Percentiles rank a stretch among this genome's conserved stretches.
Evolutionary conservation across 176 grass and related monocot species (phyloP).

Genomic region (Eragrostis curvula): DNA sequence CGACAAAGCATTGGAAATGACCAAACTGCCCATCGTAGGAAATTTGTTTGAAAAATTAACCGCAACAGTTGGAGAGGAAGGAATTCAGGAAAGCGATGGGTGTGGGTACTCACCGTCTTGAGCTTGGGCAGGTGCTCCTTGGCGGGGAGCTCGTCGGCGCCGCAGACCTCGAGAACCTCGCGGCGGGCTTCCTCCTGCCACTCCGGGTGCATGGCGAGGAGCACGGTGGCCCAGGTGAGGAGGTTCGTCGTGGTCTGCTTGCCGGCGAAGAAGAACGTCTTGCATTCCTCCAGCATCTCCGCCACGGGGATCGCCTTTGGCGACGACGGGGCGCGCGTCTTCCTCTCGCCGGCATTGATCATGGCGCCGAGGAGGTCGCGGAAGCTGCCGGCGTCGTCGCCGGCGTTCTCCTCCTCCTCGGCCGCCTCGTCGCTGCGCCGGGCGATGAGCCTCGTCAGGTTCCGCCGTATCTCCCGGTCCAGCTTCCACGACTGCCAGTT

Average conservation of each 20-base stretch:
- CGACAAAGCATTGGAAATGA: not conserved
- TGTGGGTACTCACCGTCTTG: slow-evolving; percentile 59
- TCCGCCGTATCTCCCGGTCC: slow-evolving; percentile 68
- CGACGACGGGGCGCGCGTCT: not conserved
- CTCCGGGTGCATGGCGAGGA: slow-evolving; percentile 93
- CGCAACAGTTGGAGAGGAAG: not conserved
- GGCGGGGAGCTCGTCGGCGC: slow-evolving; percentile 59
- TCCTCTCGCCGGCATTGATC: slow-evolving; percentile 60
- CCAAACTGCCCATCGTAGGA: not conserved
- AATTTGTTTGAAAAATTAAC: not conserved
- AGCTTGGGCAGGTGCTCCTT: slow-evolving; percentile 79
- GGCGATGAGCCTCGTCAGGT: slow-evolving; percentile 58
- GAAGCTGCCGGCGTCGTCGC: slow-evolving; percentile 20
- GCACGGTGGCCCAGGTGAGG: slow-evolving; percentile 84
- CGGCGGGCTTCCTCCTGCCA: slow-evolving; percentile 81
- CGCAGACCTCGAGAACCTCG: slow-evolving; percentile 77
- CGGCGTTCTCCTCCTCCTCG: not conserved
- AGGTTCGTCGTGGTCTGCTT: slow-evolving; percentile 97
- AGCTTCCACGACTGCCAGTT: slow-evolving; percentile 78
- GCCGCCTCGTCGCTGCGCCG: slow-evolving; percentile 53
- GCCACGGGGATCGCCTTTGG: slow-evolving; percentile 49
- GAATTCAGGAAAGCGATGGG: not conserved
- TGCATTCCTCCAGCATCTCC: slow-evolving; percentile 97
- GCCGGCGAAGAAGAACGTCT: slow-evolving; percentile 99
- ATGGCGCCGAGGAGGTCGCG: slow-evolving; percentile 78